These are phyloP conservation scores for Paulownia fortunei DNA, from an alignment of 257 asterid species.

Conservation along the genomic window DNA sequence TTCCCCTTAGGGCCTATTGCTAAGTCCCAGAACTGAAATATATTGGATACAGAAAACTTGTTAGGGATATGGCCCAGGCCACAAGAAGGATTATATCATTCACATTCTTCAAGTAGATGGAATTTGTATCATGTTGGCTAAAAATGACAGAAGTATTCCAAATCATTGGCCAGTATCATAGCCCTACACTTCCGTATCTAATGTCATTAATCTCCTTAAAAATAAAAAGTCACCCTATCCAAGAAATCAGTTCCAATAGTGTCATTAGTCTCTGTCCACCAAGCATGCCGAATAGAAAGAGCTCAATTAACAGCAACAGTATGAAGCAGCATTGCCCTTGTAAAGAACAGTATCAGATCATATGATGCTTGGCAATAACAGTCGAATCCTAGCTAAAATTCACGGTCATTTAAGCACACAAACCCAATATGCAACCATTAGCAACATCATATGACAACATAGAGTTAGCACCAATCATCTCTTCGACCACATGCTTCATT, in stretches of 20 bases:
- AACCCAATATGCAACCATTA: no score
- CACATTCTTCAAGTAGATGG: constrained; percentile 10
- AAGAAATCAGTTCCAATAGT: no score
- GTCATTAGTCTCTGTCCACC: neutral
- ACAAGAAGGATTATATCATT: neutral
- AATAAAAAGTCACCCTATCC: no score
- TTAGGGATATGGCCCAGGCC: neutral
- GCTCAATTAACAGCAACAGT: neutral
- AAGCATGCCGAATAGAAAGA: neutral
- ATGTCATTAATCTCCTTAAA: constrained; percentile 1
- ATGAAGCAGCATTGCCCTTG: neutral
- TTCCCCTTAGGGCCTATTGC: neutral
- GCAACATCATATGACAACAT: no score
- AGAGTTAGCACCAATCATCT: no score
- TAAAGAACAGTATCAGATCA: neutral
- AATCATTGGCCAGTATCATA: neutral
- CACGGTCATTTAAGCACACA: no score
- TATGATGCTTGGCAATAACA: neutral
- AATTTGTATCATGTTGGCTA: neutral
- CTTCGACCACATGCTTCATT: constrained; percentile 9
- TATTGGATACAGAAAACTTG: neutral
- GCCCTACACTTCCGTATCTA: no score
- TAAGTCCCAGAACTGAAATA: neutral
- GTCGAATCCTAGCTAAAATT: no score
- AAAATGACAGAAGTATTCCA: neutral